These are phyloP conservation scores for Ochetophila trinervis DNA, from an alignment of 306 rosid species.

Conservation along the genomic window DNA sequence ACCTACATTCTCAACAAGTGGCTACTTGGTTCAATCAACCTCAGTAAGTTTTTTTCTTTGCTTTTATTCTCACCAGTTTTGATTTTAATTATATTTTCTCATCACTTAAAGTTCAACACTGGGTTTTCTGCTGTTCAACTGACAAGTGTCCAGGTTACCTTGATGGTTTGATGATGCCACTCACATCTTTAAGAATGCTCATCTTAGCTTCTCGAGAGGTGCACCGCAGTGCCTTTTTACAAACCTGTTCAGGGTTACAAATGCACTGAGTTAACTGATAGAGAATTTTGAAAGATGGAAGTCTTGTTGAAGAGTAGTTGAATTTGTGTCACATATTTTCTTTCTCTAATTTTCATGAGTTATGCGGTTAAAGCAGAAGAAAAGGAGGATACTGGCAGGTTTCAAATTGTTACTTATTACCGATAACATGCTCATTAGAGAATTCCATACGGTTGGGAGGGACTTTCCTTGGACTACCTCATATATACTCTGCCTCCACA, in stretches of 20 bases:
- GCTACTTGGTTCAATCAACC: background rate
- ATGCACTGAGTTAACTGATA: background rate
- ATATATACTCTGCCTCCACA: constrained; percentile 63
- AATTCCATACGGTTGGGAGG: constrained; percentile 65
- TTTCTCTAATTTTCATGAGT: background rate
- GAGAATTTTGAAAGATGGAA: background rate
- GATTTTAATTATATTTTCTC: background rate
- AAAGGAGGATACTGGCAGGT: background rate
- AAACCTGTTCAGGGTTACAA: constrained; percentile 20
- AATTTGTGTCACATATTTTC: no score
- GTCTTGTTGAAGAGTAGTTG: background rate
- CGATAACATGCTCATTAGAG: constrained; percentile 31
- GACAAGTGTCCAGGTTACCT: constrained; percentile 26
- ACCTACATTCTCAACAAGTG: background rate
- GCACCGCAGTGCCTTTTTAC: constrained; percentile 2
- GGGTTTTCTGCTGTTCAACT: background rate
- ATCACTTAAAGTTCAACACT: background rate
- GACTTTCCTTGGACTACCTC: constrained; percentile 65
- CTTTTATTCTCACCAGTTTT: background rate
- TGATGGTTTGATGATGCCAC: constrained; percentile 45
- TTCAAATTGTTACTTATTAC: constrained; percentile 36
- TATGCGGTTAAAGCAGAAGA: background rate
- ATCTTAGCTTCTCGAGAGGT: constrained; percentile 31
- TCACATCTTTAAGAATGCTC: constrained; percentile 34
- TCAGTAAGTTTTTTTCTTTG: no score